phyloP scores from a whole-genome alignment of 805 yeast genomes.

The Danielia oregonensis region DNA sequence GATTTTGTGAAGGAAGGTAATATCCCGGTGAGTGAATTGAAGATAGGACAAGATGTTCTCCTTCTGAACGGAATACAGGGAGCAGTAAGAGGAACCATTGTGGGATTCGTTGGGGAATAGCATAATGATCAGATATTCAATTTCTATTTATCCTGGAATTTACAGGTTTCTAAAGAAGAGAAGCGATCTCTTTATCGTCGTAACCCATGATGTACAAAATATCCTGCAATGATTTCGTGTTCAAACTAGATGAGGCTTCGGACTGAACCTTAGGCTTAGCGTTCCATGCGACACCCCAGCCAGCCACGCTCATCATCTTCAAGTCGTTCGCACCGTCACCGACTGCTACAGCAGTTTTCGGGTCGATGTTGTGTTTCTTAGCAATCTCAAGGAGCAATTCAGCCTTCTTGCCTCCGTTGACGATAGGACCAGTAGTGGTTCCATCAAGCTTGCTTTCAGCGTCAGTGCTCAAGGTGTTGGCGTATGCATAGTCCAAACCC shows the following conservation, averaged over 20 bases:
- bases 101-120: constrained; percentile 9
- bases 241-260: constrained; percentile 78
- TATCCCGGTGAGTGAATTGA: constrained; percentile 43
- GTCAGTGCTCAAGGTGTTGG: constrained; percentile 57
- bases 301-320: constrained; percentile 87
- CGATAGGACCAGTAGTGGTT: constrained; percentile 71
- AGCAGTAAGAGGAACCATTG: constrained; percentile 56
- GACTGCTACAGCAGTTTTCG: constrained; percentile 65
- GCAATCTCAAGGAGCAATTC: constrained; percentile 63
- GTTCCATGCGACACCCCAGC: constrained; percentile 95
- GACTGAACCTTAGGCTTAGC: constrained; percentile 92
- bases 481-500: constrained; percentile 82
- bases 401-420: constrained; percentile 84
- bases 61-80: constrained; percentile 85
- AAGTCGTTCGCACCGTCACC: constrained; percentile 98
- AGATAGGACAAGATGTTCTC: constrained; percentile 64
- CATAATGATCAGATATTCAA: constrained; percentile 1
- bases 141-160: constrained; percentile 4
- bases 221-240: constrained; percentile 69
- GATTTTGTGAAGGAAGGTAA: constrained; percentile 52
- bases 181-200: constrained; percentile 49
- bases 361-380: constrained; percentile 46
- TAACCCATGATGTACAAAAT: constrained; percentile 79
- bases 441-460: constrained; percentile 64
- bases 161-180: neutral